These are phyloP conservation scores for Hapsidospora chrysogenum DNA, from an alignment of 495 filamentous ascomycete species.

Conservation along the genomic window DNA sequence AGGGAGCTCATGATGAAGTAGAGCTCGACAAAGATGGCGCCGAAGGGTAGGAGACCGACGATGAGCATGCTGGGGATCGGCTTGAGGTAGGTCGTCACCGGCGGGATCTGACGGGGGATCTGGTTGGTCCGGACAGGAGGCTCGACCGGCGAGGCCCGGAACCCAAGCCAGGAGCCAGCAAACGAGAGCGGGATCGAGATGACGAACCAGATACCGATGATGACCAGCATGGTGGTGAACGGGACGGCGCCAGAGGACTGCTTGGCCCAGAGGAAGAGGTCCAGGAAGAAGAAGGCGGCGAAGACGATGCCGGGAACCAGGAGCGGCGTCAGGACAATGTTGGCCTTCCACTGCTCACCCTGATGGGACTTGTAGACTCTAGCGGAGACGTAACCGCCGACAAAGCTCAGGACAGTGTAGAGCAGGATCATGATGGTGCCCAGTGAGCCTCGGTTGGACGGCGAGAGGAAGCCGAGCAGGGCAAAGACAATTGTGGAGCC, in stretches of 20 bases:
- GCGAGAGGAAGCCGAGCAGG: slow-evolving; percentile 83
- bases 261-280: slow-evolving; percentile 90
- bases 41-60: slow-evolving; percentile 84
- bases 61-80: slow-evolving; percentile 76
- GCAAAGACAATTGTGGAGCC: slow-evolving; percentile 89
- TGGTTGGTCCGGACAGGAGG: slow-evolving; percentile 90
- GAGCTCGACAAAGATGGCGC: slow-evolving; percentile 91
- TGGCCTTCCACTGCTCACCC: slow-evolving; percentile 86
- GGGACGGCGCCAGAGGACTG: slow-evolving; percentile 84
- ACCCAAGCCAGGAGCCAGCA: slow-evolving; percentile 84
- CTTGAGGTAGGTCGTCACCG: slow-evolving; percentile 60
- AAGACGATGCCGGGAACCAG: slow-evolving; percentile 83
- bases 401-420: slow-evolving; percentile 81
- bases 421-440: slow-evolving; percentile 82
- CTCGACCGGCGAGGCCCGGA: slow-evolving; percentile 45
- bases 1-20: slow-evolving; percentile 98
- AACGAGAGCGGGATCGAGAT: slow-evolving; percentile 86
- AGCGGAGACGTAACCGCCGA: slow-evolving; percentile 82
- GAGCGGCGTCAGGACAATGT: slow-evolving; percentile 74
- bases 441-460: slow-evolving; percentile 83
- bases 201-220: slow-evolving; percentile 89
- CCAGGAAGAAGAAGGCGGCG: slow-evolving; percentile 75
- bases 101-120: slow-evolving; percentile 91
- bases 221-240: slow-evolving; percentile 88
- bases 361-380: slow-evolving; percentile 83